phyloP scores from a whole-genome alignment of 176 grass and related monocot species.

The Musa schizocarpa region DNA sequence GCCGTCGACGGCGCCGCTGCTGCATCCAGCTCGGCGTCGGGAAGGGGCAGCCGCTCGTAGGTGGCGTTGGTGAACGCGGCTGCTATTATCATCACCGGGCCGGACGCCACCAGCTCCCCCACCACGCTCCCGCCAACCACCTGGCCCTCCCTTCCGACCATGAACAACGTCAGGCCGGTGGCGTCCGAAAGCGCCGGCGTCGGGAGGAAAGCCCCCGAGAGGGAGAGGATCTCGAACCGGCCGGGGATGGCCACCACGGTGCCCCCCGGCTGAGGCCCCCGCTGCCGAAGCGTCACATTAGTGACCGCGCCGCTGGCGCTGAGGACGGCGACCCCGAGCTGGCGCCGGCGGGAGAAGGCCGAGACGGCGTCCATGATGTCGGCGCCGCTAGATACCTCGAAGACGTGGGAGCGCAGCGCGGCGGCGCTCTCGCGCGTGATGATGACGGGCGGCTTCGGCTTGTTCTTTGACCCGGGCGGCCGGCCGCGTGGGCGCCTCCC shows the following conservation, averaged over 20 bases:
- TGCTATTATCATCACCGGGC: conserved; percentile 89
- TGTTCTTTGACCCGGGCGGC: conserved; percentile 90
- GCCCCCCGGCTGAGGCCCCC: conserved; percentile 21
- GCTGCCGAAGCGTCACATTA: conserved; percentile 69
- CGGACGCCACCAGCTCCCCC: conserved; percentile 67
- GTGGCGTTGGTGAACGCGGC: conserved; percentile 85
- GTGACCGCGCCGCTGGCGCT: conserved; percentile 75
- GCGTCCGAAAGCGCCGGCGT: conserved; percentile 52
- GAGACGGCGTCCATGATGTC: conserved; percentile 81
- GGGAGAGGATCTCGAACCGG: conserved; percentile 66
- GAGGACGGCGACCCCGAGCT: conserved; percentile 72
- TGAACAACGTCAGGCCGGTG: conserved; percentile 71
- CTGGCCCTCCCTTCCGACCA: conserved; percentile 73
- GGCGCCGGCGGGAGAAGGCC: conserved; percentile 58
- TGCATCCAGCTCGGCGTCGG: conserved; percentile 32
- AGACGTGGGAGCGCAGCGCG: conserved; percentile 82
- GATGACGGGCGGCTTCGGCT: conserved; percentile 74
- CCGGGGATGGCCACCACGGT: conserved; percentile 50
- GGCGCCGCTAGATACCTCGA: conserved; percentile 81
- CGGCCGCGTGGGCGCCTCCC: conserved; percentile 60
- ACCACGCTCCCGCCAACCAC: conserved; percentile 74
- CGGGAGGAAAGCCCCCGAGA: conserved; percentile 81
- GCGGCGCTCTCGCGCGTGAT: conserved; percentile 74
- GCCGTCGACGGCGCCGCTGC: conserved; percentile 23
- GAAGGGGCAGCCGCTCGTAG: conserved; percentile 74